Evolutionary conservation across 306 rosid genomes (phyloP).

Genomic region (Gleditsia sinensis): DNA sequence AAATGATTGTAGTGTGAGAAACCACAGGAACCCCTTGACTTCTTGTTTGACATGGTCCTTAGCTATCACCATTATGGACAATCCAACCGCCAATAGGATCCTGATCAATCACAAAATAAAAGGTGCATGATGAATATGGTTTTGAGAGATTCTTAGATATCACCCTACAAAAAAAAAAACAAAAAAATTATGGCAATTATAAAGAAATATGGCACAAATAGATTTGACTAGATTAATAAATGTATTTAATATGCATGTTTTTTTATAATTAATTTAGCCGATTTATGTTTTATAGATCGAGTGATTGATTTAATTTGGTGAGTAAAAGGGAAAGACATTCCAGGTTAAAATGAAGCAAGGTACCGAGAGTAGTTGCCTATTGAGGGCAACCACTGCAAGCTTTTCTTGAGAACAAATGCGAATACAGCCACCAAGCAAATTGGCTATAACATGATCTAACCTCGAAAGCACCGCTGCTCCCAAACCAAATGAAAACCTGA

Average conservation of each 20-base stretch:
- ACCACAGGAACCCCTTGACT: conserved; percentile 77
- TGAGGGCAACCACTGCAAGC: conserved; percentile 68
- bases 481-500: conserved; percentile 77
- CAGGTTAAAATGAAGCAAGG: conserved; percentile 83
- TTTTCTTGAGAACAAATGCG: conserved; percentile 88
- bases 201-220: too few species aligned
- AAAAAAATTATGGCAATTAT: too few species aligned
- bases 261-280: too few species aligned
- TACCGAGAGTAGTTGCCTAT: conserved; percentile 66
- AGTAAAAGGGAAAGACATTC: conserved; percentile 34
- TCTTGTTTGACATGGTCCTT: conserved; percentile 82
- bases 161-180: too few species aligned
- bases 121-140: background rate
- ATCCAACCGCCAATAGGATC: conserved; percentile 74
- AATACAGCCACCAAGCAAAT: conserved; percentile 81
- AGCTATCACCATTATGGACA: conserved; percentile 88
- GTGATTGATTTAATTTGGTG: too few species aligned
- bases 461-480: conserved; percentile 71
- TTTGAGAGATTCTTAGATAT: too few species aligned
- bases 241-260: too few species aligned
- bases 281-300: too few species aligned
- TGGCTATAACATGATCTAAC: conserved; percentile 69
- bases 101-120: conserved; percentile 43
- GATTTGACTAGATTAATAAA: too few species aligned
- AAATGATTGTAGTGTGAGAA: conserved; percentile 91